phyloP scores from a whole-genome alignment of 495 filamentous ascomycete species.

The Penicillium flavigenum region DNA sequence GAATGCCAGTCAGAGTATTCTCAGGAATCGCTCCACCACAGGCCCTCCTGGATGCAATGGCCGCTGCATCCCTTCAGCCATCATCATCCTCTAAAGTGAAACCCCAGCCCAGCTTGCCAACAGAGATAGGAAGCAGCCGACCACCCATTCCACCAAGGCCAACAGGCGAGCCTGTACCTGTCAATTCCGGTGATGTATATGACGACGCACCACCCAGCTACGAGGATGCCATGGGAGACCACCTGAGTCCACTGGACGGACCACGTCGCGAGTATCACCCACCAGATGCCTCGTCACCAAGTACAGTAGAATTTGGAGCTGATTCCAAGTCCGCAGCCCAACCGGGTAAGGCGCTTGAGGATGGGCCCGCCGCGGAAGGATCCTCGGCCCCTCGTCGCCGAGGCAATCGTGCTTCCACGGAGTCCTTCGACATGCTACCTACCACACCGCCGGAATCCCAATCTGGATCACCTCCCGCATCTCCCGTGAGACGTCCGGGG shows the following conservation, averaged over 20 bases:
- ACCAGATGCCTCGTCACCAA: constrained; percentile 44
- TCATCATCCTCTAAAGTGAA: constrained; percentile 26
- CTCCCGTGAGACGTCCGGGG: constrained; percentile 37
- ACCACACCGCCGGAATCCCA: constrained; percentile 43
- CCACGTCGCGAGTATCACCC: constrained; percentile 64
- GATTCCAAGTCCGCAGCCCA: constrained; percentile 42
- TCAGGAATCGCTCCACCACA: constrained; percentile 87
- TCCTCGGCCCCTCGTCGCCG: constrained; percentile 23
- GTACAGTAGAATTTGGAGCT: constrained; percentile 39
- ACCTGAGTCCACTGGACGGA: constrained; percentile 63
- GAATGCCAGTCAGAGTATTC: constrained; percentile 76
- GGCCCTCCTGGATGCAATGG: constrained; percentile 69
- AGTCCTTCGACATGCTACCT: constrained; percentile 50
- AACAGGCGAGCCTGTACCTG: constrained; percentile 21
- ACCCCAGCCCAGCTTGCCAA: constrained; percentile 27
- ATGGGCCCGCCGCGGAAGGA: constrained; percentile 22
- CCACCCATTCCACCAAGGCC: constrained; percentile 42
- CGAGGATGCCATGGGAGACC: constrained; percentile 86
- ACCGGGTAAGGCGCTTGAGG: constrained; percentile 31
- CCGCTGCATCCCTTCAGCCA: constrained; percentile 36
- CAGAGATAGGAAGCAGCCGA: constrained; percentile 22
- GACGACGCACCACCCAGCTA: constrained; percentile 77
- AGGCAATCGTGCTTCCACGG: constrained; percentile 39
- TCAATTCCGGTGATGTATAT: constrained; percentile 38
- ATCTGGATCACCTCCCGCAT: constrained; percentile 39